These are phyloP conservation scores for Calonectria pauciramosa DNA, from an alignment of 2,329 filamentous ascomycete genomes.

Conservation along the genomic window DNA sequence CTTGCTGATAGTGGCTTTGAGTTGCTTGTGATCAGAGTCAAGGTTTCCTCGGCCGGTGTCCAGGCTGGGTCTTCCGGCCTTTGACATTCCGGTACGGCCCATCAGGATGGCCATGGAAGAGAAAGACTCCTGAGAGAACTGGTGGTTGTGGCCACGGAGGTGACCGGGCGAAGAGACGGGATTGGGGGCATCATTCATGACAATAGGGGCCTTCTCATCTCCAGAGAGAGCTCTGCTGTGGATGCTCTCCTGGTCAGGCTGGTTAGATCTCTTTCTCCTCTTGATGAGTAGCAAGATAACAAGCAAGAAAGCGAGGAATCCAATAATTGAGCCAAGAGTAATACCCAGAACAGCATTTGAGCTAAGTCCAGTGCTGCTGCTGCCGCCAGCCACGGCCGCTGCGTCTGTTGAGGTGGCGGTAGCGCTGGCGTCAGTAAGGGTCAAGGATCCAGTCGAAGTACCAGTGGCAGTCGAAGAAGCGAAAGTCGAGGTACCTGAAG, in stretches of 20 bases:
- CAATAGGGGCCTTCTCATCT: conserved; percentile 72
- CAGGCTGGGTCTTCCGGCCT: conserved; percentile 67
- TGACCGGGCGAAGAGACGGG: conserved; percentile 51
- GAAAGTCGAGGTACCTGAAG: conserved; percentile 40
- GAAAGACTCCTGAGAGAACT: conserved; percentile 69
- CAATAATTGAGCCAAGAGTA: conserved; percentile 85
- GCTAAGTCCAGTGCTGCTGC: conserved; percentile 49
- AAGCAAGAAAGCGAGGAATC: conserved; percentile 78
- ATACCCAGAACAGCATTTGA: conserved; percentile 79
- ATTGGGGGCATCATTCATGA: conserved; percentile 60
- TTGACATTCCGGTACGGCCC: conserved; percentile 69
- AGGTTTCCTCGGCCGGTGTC: conserved; percentile 63
- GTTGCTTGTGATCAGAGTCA: conserved; percentile 72
- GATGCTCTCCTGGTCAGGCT: conserved; percentile 60
- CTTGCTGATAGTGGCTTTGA: conserved; percentile 74
- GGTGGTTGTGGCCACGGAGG: conserved; percentile 66
- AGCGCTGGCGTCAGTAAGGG: conserved; percentile 40
- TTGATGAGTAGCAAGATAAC: conserved; percentile 74
- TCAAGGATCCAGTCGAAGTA: conserved; percentile 42
- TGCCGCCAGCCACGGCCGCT: conserved; percentile 44
- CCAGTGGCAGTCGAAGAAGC: conserved; percentile 42
- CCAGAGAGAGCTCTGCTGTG: conserved; percentile 58
- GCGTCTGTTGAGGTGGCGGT: conserved; percentile 41
- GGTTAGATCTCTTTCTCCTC: conserved; percentile 62
- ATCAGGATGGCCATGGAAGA: conserved; percentile 76